phyloP scores from a whole-genome alignment of 83 land plant species.

The Picea abies region DNA sequence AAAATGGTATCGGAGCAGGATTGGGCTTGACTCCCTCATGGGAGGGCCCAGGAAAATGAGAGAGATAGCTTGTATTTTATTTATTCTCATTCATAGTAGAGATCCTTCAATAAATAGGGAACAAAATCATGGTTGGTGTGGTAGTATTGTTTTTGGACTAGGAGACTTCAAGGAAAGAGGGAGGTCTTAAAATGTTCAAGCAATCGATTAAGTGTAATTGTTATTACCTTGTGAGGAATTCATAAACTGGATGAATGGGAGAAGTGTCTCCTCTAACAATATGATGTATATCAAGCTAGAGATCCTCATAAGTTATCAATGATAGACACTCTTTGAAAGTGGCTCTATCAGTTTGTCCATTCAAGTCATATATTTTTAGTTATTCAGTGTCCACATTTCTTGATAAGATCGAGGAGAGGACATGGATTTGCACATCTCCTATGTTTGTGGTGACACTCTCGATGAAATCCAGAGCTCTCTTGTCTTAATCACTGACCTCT shows the following conservation, averaged over 20 bases:
- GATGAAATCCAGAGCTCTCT: slow-evolving; percentile 53
- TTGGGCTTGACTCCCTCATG: too few species aligned
- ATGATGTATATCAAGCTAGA: slow-evolving; percentile 63
- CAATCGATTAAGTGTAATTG: too few species aligned
- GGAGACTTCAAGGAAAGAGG: too few species aligned
- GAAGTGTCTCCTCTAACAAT: slow-evolving; percentile 23
- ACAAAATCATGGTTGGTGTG: too few species aligned
- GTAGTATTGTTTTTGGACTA: too few species aligned
- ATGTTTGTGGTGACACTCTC: slow-evolving; percentile 52
- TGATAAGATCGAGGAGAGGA: slow-evolving; percentile 57
- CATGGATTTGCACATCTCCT: slow-evolving; percentile 52
- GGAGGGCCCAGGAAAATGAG: too few species aligned
- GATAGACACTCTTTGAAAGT: slow-evolving; percentile 67
- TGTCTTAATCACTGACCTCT: slow-evolving; percentile 18
- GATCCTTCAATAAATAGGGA: too few species aligned
- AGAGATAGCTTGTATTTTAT: too few species aligned
- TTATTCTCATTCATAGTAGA: too few species aligned
- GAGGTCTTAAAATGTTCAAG: too few species aligned
- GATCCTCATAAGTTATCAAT: slow-evolving; percentile 74
- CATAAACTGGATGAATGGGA: slow-evolving; percentile 62
- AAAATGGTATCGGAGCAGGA: too few species aligned
- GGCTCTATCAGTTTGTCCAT: slow-evolving; percentile 54
- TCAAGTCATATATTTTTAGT: slow-evolving; percentile 43
- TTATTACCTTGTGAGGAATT: slow-evolving; percentile 73
- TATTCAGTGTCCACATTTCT: slow-evolving; percentile 74